Percentiles rank a stretch among this genome's conserved stretches.
Evolutionary conservation across 768 basidiomycete species (phyloP).

Genomic region (Hygrocybe coccinea): DNA sequence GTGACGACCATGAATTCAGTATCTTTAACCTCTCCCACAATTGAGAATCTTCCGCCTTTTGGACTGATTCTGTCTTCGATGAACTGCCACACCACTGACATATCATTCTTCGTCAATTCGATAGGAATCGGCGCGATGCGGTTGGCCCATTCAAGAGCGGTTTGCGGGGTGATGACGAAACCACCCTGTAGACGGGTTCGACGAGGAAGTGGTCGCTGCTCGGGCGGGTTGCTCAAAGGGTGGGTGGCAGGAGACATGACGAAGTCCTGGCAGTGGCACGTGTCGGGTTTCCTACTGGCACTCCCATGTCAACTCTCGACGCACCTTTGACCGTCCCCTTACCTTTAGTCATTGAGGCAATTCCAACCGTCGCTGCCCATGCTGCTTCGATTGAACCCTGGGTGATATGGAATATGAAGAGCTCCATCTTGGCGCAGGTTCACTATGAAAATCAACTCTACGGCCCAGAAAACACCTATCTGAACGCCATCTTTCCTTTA

Average conservation of each 20-base stretch:
- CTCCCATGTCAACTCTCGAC: not conserved
- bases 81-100: slow-evolving; percentile 1
- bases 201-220: not conserved
- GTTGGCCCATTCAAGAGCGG: slow-evolving; percentile 1
- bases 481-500: slow-evolving; percentile 1
- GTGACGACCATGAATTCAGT: slow-evolving; percentile 6
- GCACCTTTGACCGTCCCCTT: not conserved
- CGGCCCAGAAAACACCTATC: not conserved
- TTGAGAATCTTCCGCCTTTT: not conserved
- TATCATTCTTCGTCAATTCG: not conserved
- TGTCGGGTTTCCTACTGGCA: not conserved
- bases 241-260: no score
- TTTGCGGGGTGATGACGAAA: slow-evolving; percentile 1
- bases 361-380: not conserved
- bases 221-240: not conserved
- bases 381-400: not conserved
- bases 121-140: not conserved
- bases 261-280: not conserved
- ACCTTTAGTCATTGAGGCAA: not conserved
- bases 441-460: slow-evolving; percentile 1
- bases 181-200: not conserved
- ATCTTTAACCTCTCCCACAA: slow-evolving; percentile 2
- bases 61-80: slow-evolving; percentile 4
- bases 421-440: not conserved
- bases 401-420: slow-evolving; percentile 2